Conservation (phyloP, 495 filamentous ascomycete genomes). For the Daldinia caldariorum region DNA sequence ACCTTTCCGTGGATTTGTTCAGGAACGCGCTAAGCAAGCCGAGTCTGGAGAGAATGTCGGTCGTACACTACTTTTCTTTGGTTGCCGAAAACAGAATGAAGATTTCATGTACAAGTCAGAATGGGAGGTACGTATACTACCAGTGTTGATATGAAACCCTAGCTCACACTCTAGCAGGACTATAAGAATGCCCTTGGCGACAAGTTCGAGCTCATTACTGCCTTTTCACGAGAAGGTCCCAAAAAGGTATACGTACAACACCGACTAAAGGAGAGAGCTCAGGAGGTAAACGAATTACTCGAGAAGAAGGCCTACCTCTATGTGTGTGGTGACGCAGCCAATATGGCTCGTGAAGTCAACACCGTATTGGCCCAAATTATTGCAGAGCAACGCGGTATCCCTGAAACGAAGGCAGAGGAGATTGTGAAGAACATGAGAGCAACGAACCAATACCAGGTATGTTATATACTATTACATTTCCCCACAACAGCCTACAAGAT, state of each 20-base stretch:
- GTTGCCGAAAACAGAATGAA: constrained; percentile 83
- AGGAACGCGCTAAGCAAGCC: constrained; percentile 86
- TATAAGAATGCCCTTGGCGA: constrained; percentile 85
- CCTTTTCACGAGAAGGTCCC: constrained; percentile 86
- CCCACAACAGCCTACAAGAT: background rate
- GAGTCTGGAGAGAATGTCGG: constrained; percentile 86
- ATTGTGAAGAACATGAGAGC: constrained; percentile 95
- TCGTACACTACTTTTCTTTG: constrained; percentile 91
- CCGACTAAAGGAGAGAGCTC: constrained; percentile 80
- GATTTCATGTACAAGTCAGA: constrained; percentile 94
- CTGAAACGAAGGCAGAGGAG: constrained; percentile 88
- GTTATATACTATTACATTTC: constrained; percentile 30
- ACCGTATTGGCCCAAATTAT: constrained; percentile 84
- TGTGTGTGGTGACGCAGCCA: constrained; percentile 96
- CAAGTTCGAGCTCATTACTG: constrained; percentile 85
- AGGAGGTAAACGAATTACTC: constrained; percentile 87
- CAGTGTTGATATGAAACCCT: constrained; percentile 3
- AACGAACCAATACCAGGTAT: constrained; percentile 92
- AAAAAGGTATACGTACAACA: constrained; percentile 99
- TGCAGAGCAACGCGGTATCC: constrained; percentile 78
- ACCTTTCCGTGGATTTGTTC: constrained; percentile 93
- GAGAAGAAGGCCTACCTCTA: constrained; percentile 93
- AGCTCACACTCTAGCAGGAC: constrained; percentile 62
- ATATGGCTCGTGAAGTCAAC: constrained; percentile 98
- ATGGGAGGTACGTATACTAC: constrained; percentile 80